phyloP scores from a whole-genome alignment of 768 basidiomycete genomes.

The Boletus vinaceobasis region DNA sequence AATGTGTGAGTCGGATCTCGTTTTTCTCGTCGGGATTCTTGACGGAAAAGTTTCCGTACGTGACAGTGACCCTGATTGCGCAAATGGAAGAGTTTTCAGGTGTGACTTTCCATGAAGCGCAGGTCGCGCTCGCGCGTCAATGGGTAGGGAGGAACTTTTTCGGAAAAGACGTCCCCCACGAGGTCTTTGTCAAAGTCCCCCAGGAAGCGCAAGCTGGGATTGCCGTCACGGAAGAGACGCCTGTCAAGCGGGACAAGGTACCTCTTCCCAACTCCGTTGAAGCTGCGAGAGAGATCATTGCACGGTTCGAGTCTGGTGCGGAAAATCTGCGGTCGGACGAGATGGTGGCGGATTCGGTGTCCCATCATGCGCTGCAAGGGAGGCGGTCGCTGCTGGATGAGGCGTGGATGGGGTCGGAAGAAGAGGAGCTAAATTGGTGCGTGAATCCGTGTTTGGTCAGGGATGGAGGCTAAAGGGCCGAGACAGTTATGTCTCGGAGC shows the following conservation, averaged over 20 bases:
- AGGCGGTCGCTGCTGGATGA: slow-evolving; percentile 64
- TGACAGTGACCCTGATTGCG: slow-evolving; percentile 48
- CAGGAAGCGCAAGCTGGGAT: slow-evolving; percentile 48
- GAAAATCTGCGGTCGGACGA: slow-evolving; percentile 52
- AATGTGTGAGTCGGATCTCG: slow-evolving; percentile 38
- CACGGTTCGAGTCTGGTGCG: slow-evolving; percentile 69
- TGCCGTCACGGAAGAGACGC: slow-evolving; percentile 50
- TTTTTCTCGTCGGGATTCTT: slow-evolving; percentile 22
- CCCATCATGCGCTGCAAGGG: slow-evolving; percentile 75
- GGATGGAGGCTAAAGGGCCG: slow-evolving; percentile 5
- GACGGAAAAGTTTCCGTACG: not conserved
- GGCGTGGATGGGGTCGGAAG: slow-evolving; percentile 77
- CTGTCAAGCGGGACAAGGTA: slow-evolving; percentile 57
- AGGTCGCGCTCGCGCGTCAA: slow-evolving; percentile 75
- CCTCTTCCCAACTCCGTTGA: slow-evolving; percentile 62
- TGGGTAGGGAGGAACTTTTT: slow-evolving; percentile 59
- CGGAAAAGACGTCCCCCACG: slow-evolving; percentile 36
- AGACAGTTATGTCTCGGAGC: slow-evolving; percentile 72
- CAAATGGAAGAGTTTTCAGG: slow-evolving; percentile 72
- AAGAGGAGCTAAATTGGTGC: slow-evolving; percentile 78
- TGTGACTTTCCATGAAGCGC: slow-evolving; percentile 80
- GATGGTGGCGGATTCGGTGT: slow-evolving; percentile 69
- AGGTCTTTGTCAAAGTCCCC: slow-evolving; percentile 58
- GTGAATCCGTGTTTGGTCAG: slow-evolving; percentile 32
- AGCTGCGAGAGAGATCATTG: slow-evolving; percentile 67